Conservation (phyloP, 2,329 filamentous ascomycete species). For the Botrytis cinerea region DNA sequence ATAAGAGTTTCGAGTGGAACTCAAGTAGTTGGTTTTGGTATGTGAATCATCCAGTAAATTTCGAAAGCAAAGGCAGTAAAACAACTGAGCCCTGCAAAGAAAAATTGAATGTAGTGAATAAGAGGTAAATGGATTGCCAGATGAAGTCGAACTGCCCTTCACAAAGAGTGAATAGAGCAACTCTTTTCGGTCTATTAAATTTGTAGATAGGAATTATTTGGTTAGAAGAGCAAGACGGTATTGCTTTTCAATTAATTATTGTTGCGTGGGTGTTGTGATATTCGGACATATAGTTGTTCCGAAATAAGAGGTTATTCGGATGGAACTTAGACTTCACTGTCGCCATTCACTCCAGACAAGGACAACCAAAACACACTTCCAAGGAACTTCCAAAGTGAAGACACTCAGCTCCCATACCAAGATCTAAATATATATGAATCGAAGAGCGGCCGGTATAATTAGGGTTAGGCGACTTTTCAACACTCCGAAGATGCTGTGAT, state of each 20-base stretch:
- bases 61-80: background rate
- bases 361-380: background rate
- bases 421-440: background rate
- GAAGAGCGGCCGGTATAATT: background rate
- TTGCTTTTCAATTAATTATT: background rate
- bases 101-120: background rate
- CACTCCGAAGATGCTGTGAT: background rate
- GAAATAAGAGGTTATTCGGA: constrained; percentile 12
- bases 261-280: background rate
- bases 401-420: background rate
- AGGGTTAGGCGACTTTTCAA: background rate
- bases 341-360: constrained; percentile 10
- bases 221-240: background rate
- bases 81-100: background rate
- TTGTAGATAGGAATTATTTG: background rate
- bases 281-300: constrained; percentile 5
- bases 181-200: background rate
- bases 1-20: background rate
- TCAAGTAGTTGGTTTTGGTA: background rate
- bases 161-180: background rate
- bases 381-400: background rate
- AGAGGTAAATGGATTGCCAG: background rate
- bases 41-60: background rate
- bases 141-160: background rate
- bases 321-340: constrained; percentile 10